Evolutionary conservation across 768 basidiomycete species (phyloP).

Genomic region (Tylopilus plumbeoviolaceoides): DNA sequence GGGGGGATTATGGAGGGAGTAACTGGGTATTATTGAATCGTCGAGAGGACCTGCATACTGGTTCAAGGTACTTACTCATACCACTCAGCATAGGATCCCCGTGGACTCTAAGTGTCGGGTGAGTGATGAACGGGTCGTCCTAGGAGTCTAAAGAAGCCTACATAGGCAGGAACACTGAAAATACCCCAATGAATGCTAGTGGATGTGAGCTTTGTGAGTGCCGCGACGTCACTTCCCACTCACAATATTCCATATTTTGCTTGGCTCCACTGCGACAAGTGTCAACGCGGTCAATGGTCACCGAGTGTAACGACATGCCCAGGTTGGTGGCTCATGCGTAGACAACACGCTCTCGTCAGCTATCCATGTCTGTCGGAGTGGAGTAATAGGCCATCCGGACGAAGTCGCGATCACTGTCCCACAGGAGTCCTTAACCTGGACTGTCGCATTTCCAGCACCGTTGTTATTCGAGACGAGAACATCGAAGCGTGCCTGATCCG

Average conservation of each 20-base stretch:
- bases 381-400: constrained; percentile 35
- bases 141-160: constrained; percentile 3
- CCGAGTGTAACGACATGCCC: constrained; percentile 36
- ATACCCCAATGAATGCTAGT: constrained; percentile 47
- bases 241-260: constrained; percentile 59
- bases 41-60: no score
- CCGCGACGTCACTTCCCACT: constrained; percentile 13
- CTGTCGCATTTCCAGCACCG: constrained; percentile 26
- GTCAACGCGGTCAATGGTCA: neutral
- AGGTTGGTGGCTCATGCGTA: constrained; percentile 50
- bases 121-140: no score
- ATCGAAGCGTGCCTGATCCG: constrained; percentile 48
- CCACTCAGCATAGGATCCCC: no score
- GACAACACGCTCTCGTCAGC: constrained; percentile 34
- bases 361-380: constrained; percentile 40
- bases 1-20: no score
- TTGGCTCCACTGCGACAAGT: constrained; percentile 38
- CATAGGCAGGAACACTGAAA: constrained; percentile 46
- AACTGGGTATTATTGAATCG: no score
- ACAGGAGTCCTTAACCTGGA: constrained; percentile 30
- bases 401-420: constrained; percentile 36
- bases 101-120: no score
- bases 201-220: neutral
- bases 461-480: constrained; percentile 41
- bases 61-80: no score